These are phyloP conservation scores for Lepraria neglecta DNA, from an alignment of 495 filamentous ascomycete genomes.

Conservation along the genomic window DNA sequence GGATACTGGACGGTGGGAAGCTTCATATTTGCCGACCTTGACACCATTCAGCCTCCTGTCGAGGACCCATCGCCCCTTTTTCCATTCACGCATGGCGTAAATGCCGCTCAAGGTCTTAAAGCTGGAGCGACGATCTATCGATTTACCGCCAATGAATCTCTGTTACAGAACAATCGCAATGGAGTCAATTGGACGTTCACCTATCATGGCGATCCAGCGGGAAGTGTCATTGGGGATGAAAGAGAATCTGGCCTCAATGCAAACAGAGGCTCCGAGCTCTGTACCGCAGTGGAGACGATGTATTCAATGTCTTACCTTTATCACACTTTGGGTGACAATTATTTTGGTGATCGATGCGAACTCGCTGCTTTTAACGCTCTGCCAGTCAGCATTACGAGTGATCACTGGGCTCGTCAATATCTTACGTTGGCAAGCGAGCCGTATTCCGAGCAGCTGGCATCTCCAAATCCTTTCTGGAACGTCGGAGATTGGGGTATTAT, in stretches of 20 bases:
- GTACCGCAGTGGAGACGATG: slow-evolving; percentile 40
- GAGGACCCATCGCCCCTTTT: slow-evolving; percentile 30
- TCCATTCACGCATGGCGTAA: slow-evolving; percentile 44
- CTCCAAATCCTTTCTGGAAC: slow-evolving; percentile 46
- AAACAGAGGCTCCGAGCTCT: slow-evolving; percentile 39
- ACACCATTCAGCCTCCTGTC: slow-evolving; percentile 29
- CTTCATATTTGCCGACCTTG: slow-evolving; percentile 40
- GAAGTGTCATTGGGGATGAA: slow-evolving; percentile 39
- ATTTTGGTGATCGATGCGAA: slow-evolving; percentile 54
- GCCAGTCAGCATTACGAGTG: slow-evolving; percentile 48
- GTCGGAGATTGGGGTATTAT: slow-evolving; percentile 39
- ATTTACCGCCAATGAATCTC: slow-evolving; percentile 30
- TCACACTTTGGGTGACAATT: slow-evolving; percentile 39
- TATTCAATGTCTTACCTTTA: slow-evolving; percentile 42
- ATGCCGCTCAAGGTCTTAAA: slow-evolving; percentile 47
- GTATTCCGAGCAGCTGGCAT: slow-evolving; percentile 40
- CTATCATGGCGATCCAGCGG: slow-evolving; percentile 42
- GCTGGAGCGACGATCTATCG: slow-evolving; percentile 37
- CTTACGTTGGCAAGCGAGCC: slow-evolving; percentile 53
- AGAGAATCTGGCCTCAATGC: slow-evolving; percentile 32
- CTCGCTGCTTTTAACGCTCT: slow-evolving; percentile 54
- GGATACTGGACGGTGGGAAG: slow-evolving; percentile 37
- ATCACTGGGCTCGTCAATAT: slow-evolving; percentile 60
- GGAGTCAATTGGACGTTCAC: slow-evolving; percentile 45
- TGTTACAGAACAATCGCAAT: slow-evolving; percentile 36